phyloP scores from a whole-genome alignment of 2,329 filamentous ascomycete genomes.

The Chalaropsis thielavioides region DNA sequence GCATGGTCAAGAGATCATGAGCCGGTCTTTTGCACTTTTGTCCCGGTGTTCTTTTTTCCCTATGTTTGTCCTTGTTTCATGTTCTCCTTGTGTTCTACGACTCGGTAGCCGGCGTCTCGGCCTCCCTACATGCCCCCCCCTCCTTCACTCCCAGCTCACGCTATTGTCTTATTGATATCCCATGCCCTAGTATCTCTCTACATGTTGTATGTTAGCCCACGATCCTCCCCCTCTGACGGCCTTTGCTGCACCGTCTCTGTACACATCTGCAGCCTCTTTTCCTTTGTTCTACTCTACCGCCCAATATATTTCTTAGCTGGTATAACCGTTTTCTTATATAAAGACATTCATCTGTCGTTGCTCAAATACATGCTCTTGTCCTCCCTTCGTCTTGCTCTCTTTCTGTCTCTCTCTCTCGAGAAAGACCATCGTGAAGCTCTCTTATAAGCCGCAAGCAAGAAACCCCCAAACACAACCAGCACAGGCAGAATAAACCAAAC shows the following conservation, averaged over 20 bases:
- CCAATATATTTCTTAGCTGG: not conserved
- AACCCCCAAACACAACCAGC: too few species aligned
- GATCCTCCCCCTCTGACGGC: not conserved
- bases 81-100: not conserved
- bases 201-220: not conserved
- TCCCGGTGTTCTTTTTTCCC: conserved; percentile 7
- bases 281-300: not conserved
- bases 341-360: not conserved
- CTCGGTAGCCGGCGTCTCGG: not conserved
- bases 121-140: not conserved
- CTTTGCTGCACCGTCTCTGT: not conserved
- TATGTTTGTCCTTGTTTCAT: conserved; percentile 17
- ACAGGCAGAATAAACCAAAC: not conserved
- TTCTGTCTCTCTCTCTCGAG: not conserved
- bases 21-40: not conserved
- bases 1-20: conserved; percentile 55
- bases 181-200: not conserved
- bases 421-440: too few species aligned
- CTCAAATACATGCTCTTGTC: not conserved
- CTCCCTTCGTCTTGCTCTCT: not conserved
- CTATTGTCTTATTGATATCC: not conserved
- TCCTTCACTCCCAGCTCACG: not conserved
- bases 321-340: not conserved
- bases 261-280: not conserved
- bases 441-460: too few species aligned